Conservation (phyloP, 305 asterid species). For the Ilex paraguariensis region DNA sequence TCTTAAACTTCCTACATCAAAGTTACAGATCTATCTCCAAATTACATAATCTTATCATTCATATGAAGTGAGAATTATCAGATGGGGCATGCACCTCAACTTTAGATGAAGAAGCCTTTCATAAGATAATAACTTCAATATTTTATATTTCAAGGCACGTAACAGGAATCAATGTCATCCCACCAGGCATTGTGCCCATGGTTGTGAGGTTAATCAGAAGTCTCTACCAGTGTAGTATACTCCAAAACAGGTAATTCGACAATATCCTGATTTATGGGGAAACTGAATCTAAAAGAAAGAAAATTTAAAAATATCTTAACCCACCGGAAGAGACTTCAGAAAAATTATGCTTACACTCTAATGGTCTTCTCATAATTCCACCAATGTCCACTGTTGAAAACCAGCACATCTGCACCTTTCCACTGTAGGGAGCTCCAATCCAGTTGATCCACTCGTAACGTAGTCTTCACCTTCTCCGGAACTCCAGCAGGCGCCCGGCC, state of each 20-base stretch:
- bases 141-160: too few relatives aligned
- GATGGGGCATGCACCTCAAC: too few relatives aligned
- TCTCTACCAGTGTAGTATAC: too few relatives aligned
- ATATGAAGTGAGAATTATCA: too few relatives aligned
- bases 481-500: conserved; percentile 64
- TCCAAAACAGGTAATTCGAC: background rate
- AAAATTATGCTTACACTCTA: conserved; percentile 35
- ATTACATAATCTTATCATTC: too few relatives aligned
- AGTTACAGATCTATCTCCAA: too few relatives aligned
- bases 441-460: conserved; percentile 64
- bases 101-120: too few relatives aligned
- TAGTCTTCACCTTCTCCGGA: conserved; percentile 50
- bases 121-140: too few relatives aligned
- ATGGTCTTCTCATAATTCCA: conserved; percentile 88
- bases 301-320: background rate
- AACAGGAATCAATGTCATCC: too few relatives aligned
- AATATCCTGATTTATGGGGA: background rate
- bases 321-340: background rate
- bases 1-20: too few relatives aligned
- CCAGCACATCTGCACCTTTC: conserved; percentile 70
- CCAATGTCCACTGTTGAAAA: conserved; percentile 97
- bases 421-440: conserved; percentile 81
- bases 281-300: background rate
- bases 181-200: too few relatives aligned
- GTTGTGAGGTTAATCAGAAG: too few relatives aligned